phyloP scores from a whole-genome alignment of 2,329 filamentous ascomycete species.

The Coniochaeta sp. region DNA sequence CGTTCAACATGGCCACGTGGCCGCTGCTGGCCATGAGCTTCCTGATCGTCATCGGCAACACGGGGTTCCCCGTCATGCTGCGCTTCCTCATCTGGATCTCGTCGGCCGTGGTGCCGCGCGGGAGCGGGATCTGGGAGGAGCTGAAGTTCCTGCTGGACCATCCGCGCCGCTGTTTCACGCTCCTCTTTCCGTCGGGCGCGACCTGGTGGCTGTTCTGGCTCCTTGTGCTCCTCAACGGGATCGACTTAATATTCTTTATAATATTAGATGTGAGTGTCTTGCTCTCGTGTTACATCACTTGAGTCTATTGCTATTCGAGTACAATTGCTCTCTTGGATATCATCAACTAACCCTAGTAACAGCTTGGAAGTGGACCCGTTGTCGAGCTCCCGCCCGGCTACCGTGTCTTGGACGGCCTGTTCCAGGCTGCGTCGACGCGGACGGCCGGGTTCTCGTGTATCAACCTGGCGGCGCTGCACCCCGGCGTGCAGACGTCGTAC shows the following conservation, averaged over 20 bases:
- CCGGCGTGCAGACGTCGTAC: constrained; percentile 88
- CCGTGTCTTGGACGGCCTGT: constrained; percentile 77
- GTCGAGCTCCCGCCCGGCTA: constrained; percentile 62
- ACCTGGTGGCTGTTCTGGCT: constrained; percentile 97
- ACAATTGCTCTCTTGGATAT: too few relatives aligned
- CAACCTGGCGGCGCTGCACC: constrained; percentile 70
- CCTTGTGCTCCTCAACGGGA: constrained; percentile 69
- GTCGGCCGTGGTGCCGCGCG: constrained; percentile 58
- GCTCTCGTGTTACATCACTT: background rate
- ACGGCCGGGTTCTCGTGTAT: constrained; percentile 87
- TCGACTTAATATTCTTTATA: constrained; percentile 87
- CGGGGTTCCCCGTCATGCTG: constrained; percentile 90
- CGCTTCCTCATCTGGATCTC: constrained; percentile 84
- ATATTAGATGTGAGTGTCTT: constrained; percentile 68
- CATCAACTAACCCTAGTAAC: constrained; percentile 16
- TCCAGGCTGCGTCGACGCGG: constrained; percentile 82
- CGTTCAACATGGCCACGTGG: constrained; percentile 71
- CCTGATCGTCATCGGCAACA: constrained; percentile 90
- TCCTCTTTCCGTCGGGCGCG: constrained; percentile 81
- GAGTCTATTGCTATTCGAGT: too few relatives aligned
- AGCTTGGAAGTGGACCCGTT: constrained; percentile 68
- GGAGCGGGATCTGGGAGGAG: constrained; percentile 77
- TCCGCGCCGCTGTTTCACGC: constrained; percentile 89
- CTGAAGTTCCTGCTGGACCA: constrained; percentile 87
- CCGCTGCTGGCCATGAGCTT: constrained; percentile 73